Evolutionary conservation across 768 basidiomycete species (phyloP), one percentile per base, ranked within the genome.

Genomic region (Leccinum uliginosum): DNA sequence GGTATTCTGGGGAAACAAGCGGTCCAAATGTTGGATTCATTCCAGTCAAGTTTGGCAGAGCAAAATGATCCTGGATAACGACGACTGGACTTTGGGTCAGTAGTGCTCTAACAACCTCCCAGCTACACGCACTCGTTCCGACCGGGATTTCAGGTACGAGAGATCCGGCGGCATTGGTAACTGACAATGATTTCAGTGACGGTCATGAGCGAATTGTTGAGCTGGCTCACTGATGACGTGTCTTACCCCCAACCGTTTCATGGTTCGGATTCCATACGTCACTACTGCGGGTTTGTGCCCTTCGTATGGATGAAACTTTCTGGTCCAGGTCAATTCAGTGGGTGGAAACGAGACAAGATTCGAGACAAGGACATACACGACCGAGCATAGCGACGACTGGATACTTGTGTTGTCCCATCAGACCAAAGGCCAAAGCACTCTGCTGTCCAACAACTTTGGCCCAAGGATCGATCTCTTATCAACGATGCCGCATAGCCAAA

Each of bases 371-470:
- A 70, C 83, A 53, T 63, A 91, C 90, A 67, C 93, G 78, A 57
- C 93, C 93, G 29, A 95, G 84, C 89, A 93, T 93, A 10, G 87
- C 90, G 3, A 95, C 90, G 11, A 90, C 92, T 0, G 93, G 89
- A 0, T 88, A 79, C n/a, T 82, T 81, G 51, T 78, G 73, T 29
- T 70, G 65, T 1, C 91, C 89, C 64, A 94, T 76, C 24, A 84
- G 70, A 6, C 93, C 93, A 71, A 95, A 94, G 0, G 91, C 90
- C 21, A 95, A 76, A 8, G 80, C 73, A 57, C 89, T 91, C 71
- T 83, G 82, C 63, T 95, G 93, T 26, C 93, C 93, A n/a, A 71
- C 73, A 23, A 94, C 93, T 91, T 61, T 51, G 27, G 24, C 12
- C 9, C 40, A n/a, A 52, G 6, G 10, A 27, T 35, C 10, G 17